A percentile compares a stretch with the other conserved stretches of the same genome.
phyloP scores from a whole-genome alignment of 495 filamentous ascomycete genomes.

The Trichoderma erinaceum region DNA sequence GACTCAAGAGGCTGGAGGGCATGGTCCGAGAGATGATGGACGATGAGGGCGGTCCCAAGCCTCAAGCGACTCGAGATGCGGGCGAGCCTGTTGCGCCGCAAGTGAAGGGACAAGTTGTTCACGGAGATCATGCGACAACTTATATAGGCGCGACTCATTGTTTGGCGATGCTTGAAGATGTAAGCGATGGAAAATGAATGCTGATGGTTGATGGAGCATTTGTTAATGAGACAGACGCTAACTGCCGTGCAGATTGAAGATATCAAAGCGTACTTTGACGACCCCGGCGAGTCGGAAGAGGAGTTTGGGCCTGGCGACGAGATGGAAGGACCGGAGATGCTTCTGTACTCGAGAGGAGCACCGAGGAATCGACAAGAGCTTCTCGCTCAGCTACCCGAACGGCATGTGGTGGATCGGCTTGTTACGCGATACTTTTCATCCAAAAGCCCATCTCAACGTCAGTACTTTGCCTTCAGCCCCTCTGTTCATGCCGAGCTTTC shows the following conservation, averaged over 20 bases:
- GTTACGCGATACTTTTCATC: slow-evolving; percentile 47
- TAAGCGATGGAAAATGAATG: slow-evolving; percentile 22
- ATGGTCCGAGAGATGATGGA: slow-evolving; percentile 47
- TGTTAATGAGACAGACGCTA: not conserved
- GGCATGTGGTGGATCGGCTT: slow-evolving; percentile 34
- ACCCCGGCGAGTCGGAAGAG: slow-evolving; percentile 28
- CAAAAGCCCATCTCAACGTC: slow-evolving; percentile 38
- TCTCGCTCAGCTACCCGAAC: slow-evolving; percentile 34
- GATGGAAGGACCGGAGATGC: slow-evolving; percentile 27
- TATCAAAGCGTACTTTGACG: slow-evolving; percentile 40
- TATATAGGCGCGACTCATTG: slow-evolving; percentile 51
- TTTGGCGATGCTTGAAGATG: slow-evolving; percentile 51
- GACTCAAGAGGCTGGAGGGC: slow-evolving; percentile 47
- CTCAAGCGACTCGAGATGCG: slow-evolving; percentile 16
- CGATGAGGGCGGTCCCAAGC: slow-evolving; percentile 24
- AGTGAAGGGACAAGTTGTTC: slow-evolving; percentile 29
- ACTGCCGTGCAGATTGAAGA: slow-evolving; percentile 34
- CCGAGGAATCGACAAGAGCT: slow-evolving; percentile 32
- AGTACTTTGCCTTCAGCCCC: slow-evolving; percentile 17
- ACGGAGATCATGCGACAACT: slow-evolving; percentile 31
- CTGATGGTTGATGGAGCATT: not conserved
- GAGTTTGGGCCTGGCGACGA: slow-evolving; percentile 27
- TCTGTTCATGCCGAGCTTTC: not conserved
- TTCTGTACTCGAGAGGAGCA: slow-evolving; percentile 26
- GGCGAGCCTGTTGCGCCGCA: slow-evolving; percentile 6